A percentile compares a stretch with the other conserved stretches of the same genome.
phyloP scores from a whole-genome alignment of 352 stramenopile genomes.

The Phytophthora capsici region DNA sequence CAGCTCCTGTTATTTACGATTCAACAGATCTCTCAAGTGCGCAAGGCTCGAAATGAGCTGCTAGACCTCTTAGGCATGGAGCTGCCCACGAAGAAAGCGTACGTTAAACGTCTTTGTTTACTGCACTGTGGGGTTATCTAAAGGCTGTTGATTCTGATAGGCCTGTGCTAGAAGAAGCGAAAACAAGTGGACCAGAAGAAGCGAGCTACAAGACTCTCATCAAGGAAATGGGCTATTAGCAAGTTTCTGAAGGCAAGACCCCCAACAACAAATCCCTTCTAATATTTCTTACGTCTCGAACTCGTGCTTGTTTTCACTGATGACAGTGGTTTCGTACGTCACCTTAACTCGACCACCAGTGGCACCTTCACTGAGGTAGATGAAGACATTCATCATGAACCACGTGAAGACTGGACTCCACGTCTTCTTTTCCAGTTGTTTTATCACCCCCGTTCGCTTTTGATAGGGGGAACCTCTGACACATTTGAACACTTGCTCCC shows the following conservation, averaged over 20 bases:
- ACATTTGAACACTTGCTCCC: constrained; percentile 24
- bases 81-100: constrained; percentile 63
- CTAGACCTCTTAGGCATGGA: constrained; percentile 73
- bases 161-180: constrained; percentile 1
- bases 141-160: too few relatives aligned
- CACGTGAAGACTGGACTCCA: constrained; percentile 78
- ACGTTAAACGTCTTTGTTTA: constrained; percentile 19
- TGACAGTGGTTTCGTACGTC: constrained; percentile 57
- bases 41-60: constrained; percentile 63
- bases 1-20: neutral
- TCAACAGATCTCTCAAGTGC: constrained; percentile 54
- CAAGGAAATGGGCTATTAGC: constrained; percentile 81
- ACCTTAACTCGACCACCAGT: constrained; percentile 74
- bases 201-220: constrained; percentile 69
- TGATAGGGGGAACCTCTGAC: constrained; percentile 15
- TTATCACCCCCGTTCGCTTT: constrained; percentile 47
- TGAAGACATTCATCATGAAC: constrained; percentile 85
- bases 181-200: constrained; percentile 13
- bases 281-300: constrained; percentile 31
- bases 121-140: neutral
- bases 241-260: constrained; percentile 9
- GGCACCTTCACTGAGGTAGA: constrained; percentile 77
- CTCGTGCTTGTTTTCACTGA: constrained; percentile 33
- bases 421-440: constrained; percentile 54
- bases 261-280: constrained; percentile 1